phyloP scores from a whole-genome alignment of 345 rosid species.

The Citrus trifoliata region DNA sequence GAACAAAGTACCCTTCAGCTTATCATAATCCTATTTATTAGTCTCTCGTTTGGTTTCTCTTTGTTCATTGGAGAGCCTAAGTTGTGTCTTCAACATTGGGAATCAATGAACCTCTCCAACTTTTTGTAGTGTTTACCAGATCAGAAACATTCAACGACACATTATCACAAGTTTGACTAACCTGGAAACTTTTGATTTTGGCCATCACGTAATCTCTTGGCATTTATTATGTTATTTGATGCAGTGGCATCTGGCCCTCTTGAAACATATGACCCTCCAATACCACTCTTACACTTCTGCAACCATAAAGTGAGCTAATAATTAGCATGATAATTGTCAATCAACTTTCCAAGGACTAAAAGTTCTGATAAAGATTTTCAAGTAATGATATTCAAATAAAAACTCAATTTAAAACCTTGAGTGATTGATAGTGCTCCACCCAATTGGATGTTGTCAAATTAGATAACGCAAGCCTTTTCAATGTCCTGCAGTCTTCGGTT shows the following conservation, averaged over 20 bases:
- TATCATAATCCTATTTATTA: neutral
- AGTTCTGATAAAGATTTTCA: slow-evolving; percentile 1
- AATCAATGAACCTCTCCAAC: neutral
- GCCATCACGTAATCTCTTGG: slow-evolving; percentile 51
- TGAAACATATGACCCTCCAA: slow-evolving; percentile 30
- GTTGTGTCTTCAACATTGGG: neutral
- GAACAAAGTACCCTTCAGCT: neutral
- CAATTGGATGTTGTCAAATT: slow-evolving; percentile 56
- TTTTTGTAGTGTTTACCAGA: neutral
- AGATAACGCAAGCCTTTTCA: slow-evolving; percentile 61
- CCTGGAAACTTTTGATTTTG: slow-evolving; percentile 58
- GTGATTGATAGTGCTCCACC: slow-evolving; percentile 53
- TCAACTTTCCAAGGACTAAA: neutral
- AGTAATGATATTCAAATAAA: neutral
- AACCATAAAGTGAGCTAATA: slow-evolving; percentile 20
- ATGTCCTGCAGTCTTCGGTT: slow-evolving; percentile 53
- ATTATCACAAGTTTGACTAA: slow-evolving; percentile 22
- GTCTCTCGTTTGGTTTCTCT: neutral
- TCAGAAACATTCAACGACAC: neutral
- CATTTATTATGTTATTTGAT: slow-evolving; percentile 32
- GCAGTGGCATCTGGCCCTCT: slow-evolving; percentile 33
- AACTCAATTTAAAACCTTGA: slow-evolving; percentile 51
- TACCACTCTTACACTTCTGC: slow-evolving; percentile 45
- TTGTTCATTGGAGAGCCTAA: neutral
- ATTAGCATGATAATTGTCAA: slow-evolving; percentile 10